Evolutionary conservation across 179 eudicot genomes (phyloP), one percentile per base, ranked within the genome.

Genomic region (Spinacia oleracea): DNA sequence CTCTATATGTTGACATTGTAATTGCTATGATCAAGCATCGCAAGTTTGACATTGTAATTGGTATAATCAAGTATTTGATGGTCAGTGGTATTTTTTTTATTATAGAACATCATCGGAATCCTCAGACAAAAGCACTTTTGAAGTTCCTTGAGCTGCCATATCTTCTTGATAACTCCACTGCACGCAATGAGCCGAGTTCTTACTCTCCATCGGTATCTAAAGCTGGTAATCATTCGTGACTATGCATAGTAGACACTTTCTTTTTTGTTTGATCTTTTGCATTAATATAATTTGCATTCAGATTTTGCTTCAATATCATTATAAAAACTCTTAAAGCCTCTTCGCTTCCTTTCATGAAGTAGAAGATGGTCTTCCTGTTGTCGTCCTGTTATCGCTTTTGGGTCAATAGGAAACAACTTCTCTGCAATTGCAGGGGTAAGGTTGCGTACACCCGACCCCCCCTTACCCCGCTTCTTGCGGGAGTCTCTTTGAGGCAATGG

Each of bases 81-180:
- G 72, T 38, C n/a, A 21, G 59, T 72, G 27, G 48, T 50, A 25
- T 53, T 69, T 74, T 53, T 69, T 74, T 84, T 45, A 77, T 35
- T 77, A 72, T 89, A 93, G 93, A 89, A 70, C 86, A 77, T 82
- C 53, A 70, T 78, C 87, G 91, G 70, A 93, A 93, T 75, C 93
- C 97, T 81, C 97, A 93, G 83, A 91, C 98, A 73, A 92, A 88
- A 81, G 87, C 90, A 50, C 79, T 95, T 15, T 79, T 93, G 83
- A 74, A 85, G 81, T 84, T 95, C 77, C 93, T 95, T 56, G 97
- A 88, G 81, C 89, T 94, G 79, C 91, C 93, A 45, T 91, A 91
- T 83, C 85, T 86, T 77, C 91, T 95, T 76, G 91, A 93, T 82
- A 83, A 83, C 50, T 42, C 83, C 38, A 60, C 60, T 56, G 82